Percentiles rank a stretch among this genome's conserved stretches.
Conservation (phyloP, 495 filamentous ascomycete species). For the Parachaetomium inaequale region DNA sequence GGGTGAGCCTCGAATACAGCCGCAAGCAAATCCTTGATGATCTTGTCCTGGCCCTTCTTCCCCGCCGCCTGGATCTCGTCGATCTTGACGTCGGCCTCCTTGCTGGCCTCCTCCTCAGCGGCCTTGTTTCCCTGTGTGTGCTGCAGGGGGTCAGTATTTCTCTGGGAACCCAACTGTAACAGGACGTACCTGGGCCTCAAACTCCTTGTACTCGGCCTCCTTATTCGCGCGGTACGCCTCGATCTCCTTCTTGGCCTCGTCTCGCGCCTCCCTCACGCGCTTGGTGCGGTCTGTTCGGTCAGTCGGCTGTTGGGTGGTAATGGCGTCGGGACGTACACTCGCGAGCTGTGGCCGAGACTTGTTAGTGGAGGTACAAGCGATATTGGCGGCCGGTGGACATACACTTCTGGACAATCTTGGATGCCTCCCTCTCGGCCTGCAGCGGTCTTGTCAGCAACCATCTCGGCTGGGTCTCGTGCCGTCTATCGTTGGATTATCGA, state of each 20-base stretch:
- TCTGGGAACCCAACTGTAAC: background rate
- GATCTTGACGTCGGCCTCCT: constrained; percentile 76
- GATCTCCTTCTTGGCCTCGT: constrained; percentile 96
- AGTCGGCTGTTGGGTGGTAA: background rate
- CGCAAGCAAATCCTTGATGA: constrained; percentile 73
- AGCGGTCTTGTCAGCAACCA: constrained; percentile 5
- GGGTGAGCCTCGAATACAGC: constrained; percentile 57
- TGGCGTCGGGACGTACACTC: constrained; percentile 38
- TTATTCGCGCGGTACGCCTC: constrained; percentile 88
- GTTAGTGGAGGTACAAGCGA: constrained; percentile 13
- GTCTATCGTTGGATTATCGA: background rate
- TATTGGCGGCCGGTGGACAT: constrained; percentile 9
- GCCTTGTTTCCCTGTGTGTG: constrained; percentile 84
- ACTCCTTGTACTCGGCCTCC: constrained; percentile 92
- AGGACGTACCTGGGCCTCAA: constrained; percentile 74
- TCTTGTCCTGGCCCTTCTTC: constrained; percentile 70
- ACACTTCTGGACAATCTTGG: constrained; percentile 98
- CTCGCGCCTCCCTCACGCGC: constrained; percentile 89
- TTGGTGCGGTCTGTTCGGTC: constrained; percentile 79
- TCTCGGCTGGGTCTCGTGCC: no score
- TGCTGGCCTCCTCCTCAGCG: constrained; percentile 78
- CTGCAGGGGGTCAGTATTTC: constrained; percentile 39
- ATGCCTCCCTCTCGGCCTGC: constrained; percentile 95
- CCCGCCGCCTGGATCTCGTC: constrained; percentile 77
- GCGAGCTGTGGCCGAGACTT: constrained; percentile 26